Percentiles rank a stretch among this genome's conserved stretches.
These are phyloP conservation scores for Citrullus amarus DNA, from an alignment of 306 rosid genomes.

Conservation along the genomic window DNA sequence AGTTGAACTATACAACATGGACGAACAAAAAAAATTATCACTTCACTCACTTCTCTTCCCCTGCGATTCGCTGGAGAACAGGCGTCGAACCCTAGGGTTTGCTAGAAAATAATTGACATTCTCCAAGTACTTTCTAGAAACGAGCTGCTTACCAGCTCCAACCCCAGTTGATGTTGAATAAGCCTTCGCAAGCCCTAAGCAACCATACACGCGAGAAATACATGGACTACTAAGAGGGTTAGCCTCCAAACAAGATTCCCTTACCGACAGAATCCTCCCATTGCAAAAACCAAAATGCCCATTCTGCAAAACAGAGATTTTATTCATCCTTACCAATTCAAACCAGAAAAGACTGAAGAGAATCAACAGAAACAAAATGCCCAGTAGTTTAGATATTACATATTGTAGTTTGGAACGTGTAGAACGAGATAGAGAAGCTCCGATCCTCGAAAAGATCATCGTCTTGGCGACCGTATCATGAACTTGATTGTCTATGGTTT, in stretches of 20 bases:
- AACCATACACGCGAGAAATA: slow-evolving; percentile 7
- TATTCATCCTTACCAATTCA: not conserved
- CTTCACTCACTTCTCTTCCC: slow-evolving; percentile 12
- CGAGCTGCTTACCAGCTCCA: slow-evolving; percentile 21
- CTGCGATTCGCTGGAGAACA: slow-evolving; percentile 17
- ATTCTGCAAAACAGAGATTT: slow-evolving; percentile 8
- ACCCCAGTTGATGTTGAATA: slow-evolving; percentile 10
- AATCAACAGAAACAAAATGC: not conserved
- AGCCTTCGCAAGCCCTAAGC: slow-evolving; percentile 12
- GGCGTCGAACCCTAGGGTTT: slow-evolving; percentile 16
- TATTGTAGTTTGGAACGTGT: slow-evolving; percentile 12
- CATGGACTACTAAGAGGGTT: slow-evolving; percentile 1
- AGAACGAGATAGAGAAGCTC: slow-evolving; percentile 18
- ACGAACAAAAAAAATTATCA: not conserved
- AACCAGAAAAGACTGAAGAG: not conserved
- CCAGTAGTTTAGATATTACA: not conserved
- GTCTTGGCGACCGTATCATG: not conserved
- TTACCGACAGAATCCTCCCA: slow-evolving; percentile 7
- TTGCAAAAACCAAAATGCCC: not conserved
- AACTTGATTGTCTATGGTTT: not conserved
- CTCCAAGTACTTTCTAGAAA: slow-evolving; percentile 4
- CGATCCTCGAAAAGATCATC: slow-evolving; percentile 21
- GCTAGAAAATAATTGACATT: slow-evolving; percentile 13
- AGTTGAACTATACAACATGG: not conserved
- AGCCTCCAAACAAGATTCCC: not conserved